Percentiles rank a stretch among this genome's conserved stretches.
Conservation (phyloP, 2,329 filamentous ascomycete genomes). For the Scedosporium aurantiacum region DNA sequence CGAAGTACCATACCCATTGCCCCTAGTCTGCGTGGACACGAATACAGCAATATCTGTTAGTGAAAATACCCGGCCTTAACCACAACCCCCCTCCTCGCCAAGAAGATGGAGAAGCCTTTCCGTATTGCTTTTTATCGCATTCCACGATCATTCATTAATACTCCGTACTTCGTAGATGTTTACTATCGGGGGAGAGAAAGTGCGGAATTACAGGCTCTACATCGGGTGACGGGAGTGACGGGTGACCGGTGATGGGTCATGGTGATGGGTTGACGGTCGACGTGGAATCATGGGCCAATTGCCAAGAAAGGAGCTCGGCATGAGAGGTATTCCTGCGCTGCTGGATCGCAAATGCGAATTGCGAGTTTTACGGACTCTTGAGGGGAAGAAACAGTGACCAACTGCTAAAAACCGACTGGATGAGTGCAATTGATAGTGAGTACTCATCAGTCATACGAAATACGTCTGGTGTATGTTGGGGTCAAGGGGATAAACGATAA, state of each 20-base stretch:
- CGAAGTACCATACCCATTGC: not conserved
- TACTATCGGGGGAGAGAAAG: not conserved
- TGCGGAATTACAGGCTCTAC: not conserved
- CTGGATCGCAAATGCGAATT: not conserved
- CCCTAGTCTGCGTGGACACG: not conserved
- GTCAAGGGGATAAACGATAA: too few species aligned
- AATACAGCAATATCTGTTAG: slow-evolving; percentile 1
- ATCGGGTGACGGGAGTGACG: not conserved
- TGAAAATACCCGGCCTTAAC: not conserved
- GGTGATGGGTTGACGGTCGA: too few species aligned
- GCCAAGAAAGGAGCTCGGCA: not conserved
- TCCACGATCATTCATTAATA: not conserved
- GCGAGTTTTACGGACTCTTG: not conserved
- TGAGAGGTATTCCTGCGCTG: not conserved
- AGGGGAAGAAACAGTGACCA: not conserved
- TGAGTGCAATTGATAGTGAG: not conserved
- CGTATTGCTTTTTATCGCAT: not conserved
- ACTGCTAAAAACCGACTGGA: not conserved
- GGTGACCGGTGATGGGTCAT: too few species aligned
- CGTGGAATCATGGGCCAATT: too few species aligned
- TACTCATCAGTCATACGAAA: slow-evolving; percentile 1
- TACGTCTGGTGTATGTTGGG: slow-evolving; percentile 1
- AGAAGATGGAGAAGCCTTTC: not conserved
- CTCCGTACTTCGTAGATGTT: not conserved
- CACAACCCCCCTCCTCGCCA: not conserved